phyloP scores from a whole-genome alignment of 768 basidiomycete genomes.

The Fomitopsis serialis region DNA sequence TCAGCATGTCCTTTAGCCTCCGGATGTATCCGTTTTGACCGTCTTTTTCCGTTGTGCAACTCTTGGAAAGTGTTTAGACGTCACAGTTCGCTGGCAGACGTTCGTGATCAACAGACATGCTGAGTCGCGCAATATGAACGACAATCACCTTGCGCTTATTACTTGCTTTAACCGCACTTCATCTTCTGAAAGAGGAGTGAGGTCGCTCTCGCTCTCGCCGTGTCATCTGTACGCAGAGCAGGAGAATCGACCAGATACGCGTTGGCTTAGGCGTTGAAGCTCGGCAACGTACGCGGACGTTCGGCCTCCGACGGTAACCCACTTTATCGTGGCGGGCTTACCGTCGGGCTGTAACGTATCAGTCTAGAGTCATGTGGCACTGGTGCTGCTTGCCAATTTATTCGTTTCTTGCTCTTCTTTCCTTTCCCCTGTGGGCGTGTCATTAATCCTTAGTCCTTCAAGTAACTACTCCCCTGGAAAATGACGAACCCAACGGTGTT shows the following conservation, averaged over 20 bases:
- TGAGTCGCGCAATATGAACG: background rate
- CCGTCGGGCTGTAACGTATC: constrained; percentile 50
- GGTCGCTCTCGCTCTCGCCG: constrained; percentile 16
- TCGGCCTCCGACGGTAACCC: constrained; percentile 70
- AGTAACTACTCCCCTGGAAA: too few species aligned
- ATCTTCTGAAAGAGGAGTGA: constrained; percentile 18
- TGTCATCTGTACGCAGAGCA: background rate
- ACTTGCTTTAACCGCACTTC: constrained; percentile 13
- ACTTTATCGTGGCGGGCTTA: constrained; percentile 64
- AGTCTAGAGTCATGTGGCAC: background rate
- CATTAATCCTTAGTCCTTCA: too few species aligned
- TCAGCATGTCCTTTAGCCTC: background rate
- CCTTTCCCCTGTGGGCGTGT: constrained; percentile 45
- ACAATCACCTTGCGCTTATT: constrained; percentile 15
- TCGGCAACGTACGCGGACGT: constrained; percentile 70
- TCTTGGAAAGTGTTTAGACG: background rate
- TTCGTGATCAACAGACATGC: background rate
- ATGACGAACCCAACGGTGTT: constrained; percentile 57
- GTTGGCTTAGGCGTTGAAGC: constrained; percentile 39
- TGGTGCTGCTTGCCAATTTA: constrained; percentile 44
- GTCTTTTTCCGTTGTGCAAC: background rate
- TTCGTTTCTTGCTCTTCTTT: constrained; percentile 39
- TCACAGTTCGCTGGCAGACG: background rate
- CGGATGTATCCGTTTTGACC: background rate
- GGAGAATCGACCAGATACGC: background rate